These are phyloP conservation scores for Phytophthora chlamydospora DNA, from an alignment of 352 stramenopile genomes.

Conservation along the genomic window DNA sequence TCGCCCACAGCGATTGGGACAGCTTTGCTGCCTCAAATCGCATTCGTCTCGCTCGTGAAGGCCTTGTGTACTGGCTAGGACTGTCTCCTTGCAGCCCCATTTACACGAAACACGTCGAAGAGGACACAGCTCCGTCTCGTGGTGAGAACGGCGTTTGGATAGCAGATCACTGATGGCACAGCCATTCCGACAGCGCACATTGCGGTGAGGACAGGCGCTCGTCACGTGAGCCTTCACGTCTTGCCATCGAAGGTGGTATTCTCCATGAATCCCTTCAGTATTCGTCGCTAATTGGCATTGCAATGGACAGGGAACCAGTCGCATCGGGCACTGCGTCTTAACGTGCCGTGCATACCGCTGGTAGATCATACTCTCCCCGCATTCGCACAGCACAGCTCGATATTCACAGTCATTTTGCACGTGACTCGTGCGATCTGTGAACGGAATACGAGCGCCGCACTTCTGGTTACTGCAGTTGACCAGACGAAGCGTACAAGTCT, in stretches of 20 bases:
- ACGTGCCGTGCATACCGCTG: constrained; percentile 57
- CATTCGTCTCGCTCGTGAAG: constrained; percentile 67
- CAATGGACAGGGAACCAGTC: constrained; percentile 59
- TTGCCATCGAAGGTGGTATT: constrained; percentile 32
- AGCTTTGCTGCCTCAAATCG: constrained; percentile 47
- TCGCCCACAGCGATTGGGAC: constrained; percentile 58
- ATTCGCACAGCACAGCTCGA: constrained; percentile 52
- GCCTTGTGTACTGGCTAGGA: constrained; percentile 46
- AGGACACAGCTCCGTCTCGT: constrained; percentile 51
- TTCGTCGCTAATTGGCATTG: constrained; percentile 27
- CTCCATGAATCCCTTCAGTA: neutral
- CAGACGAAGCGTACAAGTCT: constrained; percentile 46
- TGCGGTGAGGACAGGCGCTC: constrained; percentile 48
- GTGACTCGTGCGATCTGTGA: constrained; percentile 35
- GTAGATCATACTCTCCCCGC: constrained; percentile 62
- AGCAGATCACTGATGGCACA: constrained; percentile 51
- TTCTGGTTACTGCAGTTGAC: constrained; percentile 59
- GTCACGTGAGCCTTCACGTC: constrained; percentile 59
- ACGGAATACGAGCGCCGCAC: constrained; percentile 38
- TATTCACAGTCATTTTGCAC: constrained; percentile 50
- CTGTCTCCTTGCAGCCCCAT: constrained; percentile 60
- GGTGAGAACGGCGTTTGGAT: constrained; percentile 44
- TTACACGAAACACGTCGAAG: constrained; percentile 64
- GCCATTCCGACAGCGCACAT: constrained; percentile 75
- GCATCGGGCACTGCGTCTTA: constrained; percentile 47